These are phyloP conservation scores for Pseudogymnoascus sp. DNA, from an alignment of 2,329 filamentous ascomycete species.

Conservation along the genomic window DNA sequence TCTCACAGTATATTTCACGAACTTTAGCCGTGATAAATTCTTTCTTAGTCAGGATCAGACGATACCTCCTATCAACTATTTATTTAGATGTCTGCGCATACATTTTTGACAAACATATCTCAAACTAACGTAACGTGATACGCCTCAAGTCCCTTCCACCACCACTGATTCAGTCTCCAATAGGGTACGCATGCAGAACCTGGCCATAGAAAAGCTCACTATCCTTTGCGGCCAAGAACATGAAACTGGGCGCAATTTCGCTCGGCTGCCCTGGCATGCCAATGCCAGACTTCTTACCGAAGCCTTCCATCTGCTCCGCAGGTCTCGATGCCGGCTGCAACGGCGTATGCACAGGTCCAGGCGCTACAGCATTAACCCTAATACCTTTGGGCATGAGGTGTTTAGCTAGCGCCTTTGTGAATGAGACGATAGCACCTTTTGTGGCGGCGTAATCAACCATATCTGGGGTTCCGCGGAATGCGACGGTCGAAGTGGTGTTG, in stretches of 20 bases:
- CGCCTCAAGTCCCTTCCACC: not conserved
- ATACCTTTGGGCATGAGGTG: conserved; percentile 8
- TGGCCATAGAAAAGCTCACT: conserved; percentile 66
- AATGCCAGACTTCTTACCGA: conserved; percentile 39
- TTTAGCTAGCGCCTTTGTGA: conserved; percentile 2
- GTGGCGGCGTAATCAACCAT: conserved; percentile 6
- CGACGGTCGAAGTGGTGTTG: conserved; percentile 4
- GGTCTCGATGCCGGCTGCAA: conserved; percentile 28
- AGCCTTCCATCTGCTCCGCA: not conserved
- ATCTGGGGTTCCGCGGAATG: not conserved
- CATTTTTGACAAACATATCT: not conserved
- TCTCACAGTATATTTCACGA: not conserved
- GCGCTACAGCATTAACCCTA: conserved; percentile 68
- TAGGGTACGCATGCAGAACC: conserved; percentile 31
- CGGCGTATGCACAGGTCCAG: conserved; percentile 72
- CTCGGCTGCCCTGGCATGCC: conserved; percentile 70
- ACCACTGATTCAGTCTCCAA: not conserved
- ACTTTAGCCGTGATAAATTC: not conserved
- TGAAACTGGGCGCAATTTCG: conserved; percentile 70
- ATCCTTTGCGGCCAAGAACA: conserved; percentile 67
- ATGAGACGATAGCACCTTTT: conserved; percentile 9
- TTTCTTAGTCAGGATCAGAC: not conserved
- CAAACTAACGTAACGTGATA: too few relatives aligned
- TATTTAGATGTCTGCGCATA: not conserved
- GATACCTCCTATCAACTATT: not conserved